Conservation (phyloP, 495 filamentous ascomycete genomes). For the Xanthoparmelia taractica region DNA sequence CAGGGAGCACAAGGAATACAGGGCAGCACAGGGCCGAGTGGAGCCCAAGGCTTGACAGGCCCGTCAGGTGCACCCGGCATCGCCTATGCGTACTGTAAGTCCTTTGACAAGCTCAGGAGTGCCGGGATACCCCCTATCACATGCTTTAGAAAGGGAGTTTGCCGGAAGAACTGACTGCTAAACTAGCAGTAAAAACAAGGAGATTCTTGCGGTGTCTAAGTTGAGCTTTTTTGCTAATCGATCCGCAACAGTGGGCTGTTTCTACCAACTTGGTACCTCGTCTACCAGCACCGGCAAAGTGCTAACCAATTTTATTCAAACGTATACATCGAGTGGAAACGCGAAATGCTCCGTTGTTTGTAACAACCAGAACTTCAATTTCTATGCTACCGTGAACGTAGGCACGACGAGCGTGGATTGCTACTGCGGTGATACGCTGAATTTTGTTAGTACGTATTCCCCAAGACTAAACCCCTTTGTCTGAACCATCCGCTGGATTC, state of each 20-base stretch:
- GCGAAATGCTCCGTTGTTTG: slow-evolving; percentile 6
- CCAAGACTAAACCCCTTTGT: not conserved
- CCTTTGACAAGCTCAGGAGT: not conserved
- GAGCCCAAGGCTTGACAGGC: not conserved
- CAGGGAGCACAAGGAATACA: not conserved
- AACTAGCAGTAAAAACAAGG: not conserved
- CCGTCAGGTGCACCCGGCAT: slow-evolving; percentile 9
- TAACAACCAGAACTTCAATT: slow-evolving; percentile 14
- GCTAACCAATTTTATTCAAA: slow-evolving; percentile 2
- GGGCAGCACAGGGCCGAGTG: slow-evolving; percentile 7
- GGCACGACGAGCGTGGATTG: slow-evolving; percentile 15
- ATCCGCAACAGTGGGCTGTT: slow-evolving; percentile 5
- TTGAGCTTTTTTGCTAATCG: not conserved
- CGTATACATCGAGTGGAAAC: slow-evolving; percentile 8
- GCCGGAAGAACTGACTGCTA: not conserved
- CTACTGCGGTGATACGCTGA: slow-evolving; percentile 8
- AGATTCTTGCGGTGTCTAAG: not conserved
- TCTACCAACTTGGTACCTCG: slow-evolving; percentile 9
- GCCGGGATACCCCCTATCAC: not conserved
- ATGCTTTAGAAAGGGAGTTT: no score
- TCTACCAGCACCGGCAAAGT: slow-evolving; percentile 13
- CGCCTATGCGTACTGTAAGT: slow-evolving; percentile 3
- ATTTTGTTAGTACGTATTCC: not conserved
- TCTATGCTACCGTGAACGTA: slow-evolving; percentile 7
- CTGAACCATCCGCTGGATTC: not conserved